Evolutionary conservation across 192 early-diverging fungal genomes (phyloP), one percentile per base, ranked within the genome.

Genomic region (Gamsiella multidivaricata): DNA sequence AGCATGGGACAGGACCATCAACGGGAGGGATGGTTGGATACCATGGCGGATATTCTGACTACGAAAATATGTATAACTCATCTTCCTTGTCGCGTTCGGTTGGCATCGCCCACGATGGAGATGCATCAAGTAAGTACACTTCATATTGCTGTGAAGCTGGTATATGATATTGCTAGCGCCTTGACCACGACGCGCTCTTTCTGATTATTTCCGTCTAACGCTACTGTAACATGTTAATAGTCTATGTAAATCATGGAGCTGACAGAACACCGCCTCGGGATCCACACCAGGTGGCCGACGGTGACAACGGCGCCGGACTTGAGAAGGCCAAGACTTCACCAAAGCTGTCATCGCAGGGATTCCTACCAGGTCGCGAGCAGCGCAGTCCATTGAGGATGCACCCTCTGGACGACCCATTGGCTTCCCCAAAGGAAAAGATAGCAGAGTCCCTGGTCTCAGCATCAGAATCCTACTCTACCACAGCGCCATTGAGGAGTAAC

Each of bases 161-260:
- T 39, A 39, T 9, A 39, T 5, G 5, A 12, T 12, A 9, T 39
- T 12, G 37, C 37, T 5, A 5, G 5, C 37, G 12, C 37, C 37
- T 39, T 12, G 37, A 39, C 37, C 37, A 5, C 37, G 37, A 39
- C 2, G 5, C 14, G 3, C 9, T 25, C 29, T 31, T 12, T 37
- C 23, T 42, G 37, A 18, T 23, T 29, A 42, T 12, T 39, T 41
- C 37, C n/a, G 32, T 68, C 54, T 57, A 69, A 52, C 57, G 31
- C 20, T 42, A 15, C 18, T 43, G 28, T 55, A 62, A 70, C 43
- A 34, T 32, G 17, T 50, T 62, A 52, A 32, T 31, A 70, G 69
- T 45, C 59, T 59, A 70, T 70, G 59, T 33, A 12, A 61, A 45
- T 42, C 65, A 68, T 68, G 65, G 54, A 32, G 41, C 59, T 26